A percentile compares a stretch with the other conserved stretches of the same genome.
phyloP scores from a whole-genome alignment of 306 rosid species.

The Carpinus viminea region DNA sequence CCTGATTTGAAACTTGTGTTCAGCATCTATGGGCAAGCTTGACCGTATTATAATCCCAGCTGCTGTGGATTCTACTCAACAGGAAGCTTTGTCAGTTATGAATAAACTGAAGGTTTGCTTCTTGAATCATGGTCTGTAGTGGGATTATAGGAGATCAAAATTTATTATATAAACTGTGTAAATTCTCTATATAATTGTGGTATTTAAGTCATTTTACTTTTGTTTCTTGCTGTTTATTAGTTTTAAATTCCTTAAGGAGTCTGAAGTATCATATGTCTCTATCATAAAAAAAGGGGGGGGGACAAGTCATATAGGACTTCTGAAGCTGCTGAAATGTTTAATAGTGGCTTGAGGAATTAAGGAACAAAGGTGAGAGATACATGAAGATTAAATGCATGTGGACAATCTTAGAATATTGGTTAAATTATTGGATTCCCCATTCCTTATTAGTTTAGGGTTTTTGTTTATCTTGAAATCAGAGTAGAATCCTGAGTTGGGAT shows the following conservation, averaged over 20 bases:
- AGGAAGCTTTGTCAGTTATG: conserved; percentile 69
- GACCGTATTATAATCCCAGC: conserved; percentile 55
- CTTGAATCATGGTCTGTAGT: conserved; percentile 15
- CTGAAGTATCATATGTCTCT: not conserved
- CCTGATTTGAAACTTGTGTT: not conserved
- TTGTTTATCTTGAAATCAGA: not conserved
- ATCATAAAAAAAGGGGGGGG: not conserved
- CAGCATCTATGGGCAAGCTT: conserved; percentile 47
- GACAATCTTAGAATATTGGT: too few relatives aligned
- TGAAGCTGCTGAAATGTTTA: conserved; percentile 3
- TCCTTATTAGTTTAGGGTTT: not conserved
- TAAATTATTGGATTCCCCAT: not conserved
- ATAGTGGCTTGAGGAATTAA: not conserved
- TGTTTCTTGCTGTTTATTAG: not conserved
- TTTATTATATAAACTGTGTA: not conserved
- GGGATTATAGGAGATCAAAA: conserved; percentile 5
- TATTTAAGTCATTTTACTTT: not conserved
- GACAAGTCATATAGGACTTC: not conserved
- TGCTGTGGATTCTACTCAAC: conserved; percentile 79
- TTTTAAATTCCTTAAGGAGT: not conserved
- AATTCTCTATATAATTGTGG: not conserved
- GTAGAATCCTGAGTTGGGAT: not conserved
- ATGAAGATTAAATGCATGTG: not conserved
- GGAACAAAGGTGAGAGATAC: not conserved
- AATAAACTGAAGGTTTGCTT: conserved; percentile 76